Conservation (phyloP, 2,329 filamentous ascomycete genomes). For the Blumeria graminis region DNA sequence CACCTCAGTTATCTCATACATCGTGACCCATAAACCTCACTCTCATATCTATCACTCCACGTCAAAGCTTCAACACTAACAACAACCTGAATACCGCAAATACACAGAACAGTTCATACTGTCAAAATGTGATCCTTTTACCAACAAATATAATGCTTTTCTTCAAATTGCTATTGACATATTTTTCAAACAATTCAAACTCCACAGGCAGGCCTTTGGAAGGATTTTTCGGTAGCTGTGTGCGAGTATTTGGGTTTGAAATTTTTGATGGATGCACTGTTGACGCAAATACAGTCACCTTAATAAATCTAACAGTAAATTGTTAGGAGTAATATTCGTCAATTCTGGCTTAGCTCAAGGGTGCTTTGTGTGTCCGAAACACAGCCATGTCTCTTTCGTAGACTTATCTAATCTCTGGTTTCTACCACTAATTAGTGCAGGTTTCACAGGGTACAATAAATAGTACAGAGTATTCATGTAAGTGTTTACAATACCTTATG, state of each 20-base stretch:
- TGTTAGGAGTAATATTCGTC: background rate
- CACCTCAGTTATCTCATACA: no score
- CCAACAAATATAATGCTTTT: background rate
- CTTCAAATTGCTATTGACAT: background rate
- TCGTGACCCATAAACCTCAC: no score
- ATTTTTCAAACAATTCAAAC: background rate
- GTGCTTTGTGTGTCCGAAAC: background rate
- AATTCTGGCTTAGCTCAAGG: background rate
- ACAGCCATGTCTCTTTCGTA: no score
- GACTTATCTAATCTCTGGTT: conserved; percentile 1
- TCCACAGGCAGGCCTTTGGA: background rate
- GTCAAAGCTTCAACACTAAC: no score
- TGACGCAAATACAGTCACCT: background rate
- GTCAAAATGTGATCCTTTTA: no score
- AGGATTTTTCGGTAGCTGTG: background rate
- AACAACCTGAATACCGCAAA: no score
- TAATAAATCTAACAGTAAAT: conserved; percentile 1
- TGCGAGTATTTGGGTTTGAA: background rate
- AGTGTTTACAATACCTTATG: no score
- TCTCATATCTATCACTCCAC: no score
- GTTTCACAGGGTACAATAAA: no score
- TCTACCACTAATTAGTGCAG: conserved; percentile 1
- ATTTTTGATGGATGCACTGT: background rate
- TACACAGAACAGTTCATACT: no score
- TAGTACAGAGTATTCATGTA: no score